phyloP scores from a whole-genome alignment of 1,284 basidiomycete species.

The Ganoderma sinense region DNA sequence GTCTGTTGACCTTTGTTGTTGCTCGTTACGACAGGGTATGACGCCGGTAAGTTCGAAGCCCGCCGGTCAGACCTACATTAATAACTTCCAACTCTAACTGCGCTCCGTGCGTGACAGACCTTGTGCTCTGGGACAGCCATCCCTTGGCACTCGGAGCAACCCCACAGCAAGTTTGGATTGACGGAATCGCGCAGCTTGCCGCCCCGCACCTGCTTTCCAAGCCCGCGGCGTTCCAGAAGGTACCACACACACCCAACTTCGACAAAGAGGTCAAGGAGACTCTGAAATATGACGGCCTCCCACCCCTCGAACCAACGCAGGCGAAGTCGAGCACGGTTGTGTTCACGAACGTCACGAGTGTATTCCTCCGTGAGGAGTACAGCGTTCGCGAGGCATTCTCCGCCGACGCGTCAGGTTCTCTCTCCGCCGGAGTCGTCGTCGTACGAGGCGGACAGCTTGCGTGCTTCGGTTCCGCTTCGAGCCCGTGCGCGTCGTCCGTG shows the following conservation, averaged over 20 bases:
- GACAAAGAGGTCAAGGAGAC: slow-evolving; percentile 60
- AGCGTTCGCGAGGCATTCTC: slow-evolving; percentile 31
- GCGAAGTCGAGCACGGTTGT: slow-evolving; percentile 50
- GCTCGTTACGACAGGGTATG: slow-evolving; percentile 46
- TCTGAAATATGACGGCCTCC: slow-evolving; percentile 71
- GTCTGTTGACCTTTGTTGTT: slow-evolving; percentile 2
- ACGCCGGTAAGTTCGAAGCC: slow-evolving; percentile 48
- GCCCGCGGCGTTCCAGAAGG: slow-evolving; percentile 52
- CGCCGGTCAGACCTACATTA: background rate
- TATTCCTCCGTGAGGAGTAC: slow-evolving; percentile 43
- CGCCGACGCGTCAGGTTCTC: slow-evolving; percentile 15
- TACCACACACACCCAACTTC: slow-evolving; percentile 67
- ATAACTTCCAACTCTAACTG: no score
- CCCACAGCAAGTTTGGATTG: slow-evolving; percentile 79
- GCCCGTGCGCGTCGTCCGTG: slow-evolving; percentile 31
- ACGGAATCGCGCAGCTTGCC: slow-evolving; percentile 69
- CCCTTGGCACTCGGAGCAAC: slow-evolving; percentile 77
- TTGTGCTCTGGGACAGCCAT: slow-evolving; percentile 79
- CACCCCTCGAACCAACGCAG: slow-evolving; percentile 57
- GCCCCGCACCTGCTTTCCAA: slow-evolving; percentile 54
- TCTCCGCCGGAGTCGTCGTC: slow-evolving; percentile 41
- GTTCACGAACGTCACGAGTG: slow-evolving; percentile 64
- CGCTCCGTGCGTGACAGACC: slow-evolving; percentile 43
- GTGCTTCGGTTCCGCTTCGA: slow-evolving; percentile 24
- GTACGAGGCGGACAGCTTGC: slow-evolving; percentile 40